phyloP scores from a whole-genome alignment of 441 rosid genomes.

The Capsella rubella region DNA sequence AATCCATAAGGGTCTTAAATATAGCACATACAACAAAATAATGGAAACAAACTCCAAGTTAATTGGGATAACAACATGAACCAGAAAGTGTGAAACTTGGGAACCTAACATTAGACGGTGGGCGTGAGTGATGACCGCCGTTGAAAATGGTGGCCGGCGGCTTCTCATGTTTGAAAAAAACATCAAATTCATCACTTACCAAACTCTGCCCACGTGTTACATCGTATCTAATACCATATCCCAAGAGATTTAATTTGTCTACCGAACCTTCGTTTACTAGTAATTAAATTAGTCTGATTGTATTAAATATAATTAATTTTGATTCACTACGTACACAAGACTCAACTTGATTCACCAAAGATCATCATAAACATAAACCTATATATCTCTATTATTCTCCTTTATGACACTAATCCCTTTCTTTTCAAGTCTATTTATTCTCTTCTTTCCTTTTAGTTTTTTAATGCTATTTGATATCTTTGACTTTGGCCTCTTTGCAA shows the following conservation, averaged over 20 bases:
- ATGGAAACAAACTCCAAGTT: background rate
- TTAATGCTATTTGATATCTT: conserved; percentile 21
- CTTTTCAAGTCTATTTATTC: conserved; percentile 32
- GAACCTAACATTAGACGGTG: conserved; percentile 39
- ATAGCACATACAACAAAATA: background rate
- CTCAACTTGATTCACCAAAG: conserved; percentile 36
- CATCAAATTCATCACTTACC: conserved; percentile 36
- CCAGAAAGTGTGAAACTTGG: conserved; percentile 36
- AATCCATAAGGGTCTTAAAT: background rate
- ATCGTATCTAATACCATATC: conserved; percentile 42
- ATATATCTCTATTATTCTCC: conserved; percentile 13
- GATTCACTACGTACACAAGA: conserved; percentile 36
- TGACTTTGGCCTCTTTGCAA: conserved; percentile 36
- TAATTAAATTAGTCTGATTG: background rate
- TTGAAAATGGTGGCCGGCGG: conserved; percentile 49
- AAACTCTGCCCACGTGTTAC: conserved; percentile 44
- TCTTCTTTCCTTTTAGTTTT: conserved; percentile 8
- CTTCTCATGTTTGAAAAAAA: conserved; percentile 25
- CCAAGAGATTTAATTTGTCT: conserved; percentile 41
- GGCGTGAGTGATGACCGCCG: conserved; percentile 31
- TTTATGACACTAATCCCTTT: conserved; percentile 31
- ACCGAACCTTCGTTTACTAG: conserved; percentile 24
- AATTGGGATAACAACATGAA: conserved; percentile 28
- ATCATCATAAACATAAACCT: conserved; percentile 11
- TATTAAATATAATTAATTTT: conserved; percentile 20